Conservation (phyloP, 208 protist genomes). For the Kentomonas sorsogonicus region DNA sequence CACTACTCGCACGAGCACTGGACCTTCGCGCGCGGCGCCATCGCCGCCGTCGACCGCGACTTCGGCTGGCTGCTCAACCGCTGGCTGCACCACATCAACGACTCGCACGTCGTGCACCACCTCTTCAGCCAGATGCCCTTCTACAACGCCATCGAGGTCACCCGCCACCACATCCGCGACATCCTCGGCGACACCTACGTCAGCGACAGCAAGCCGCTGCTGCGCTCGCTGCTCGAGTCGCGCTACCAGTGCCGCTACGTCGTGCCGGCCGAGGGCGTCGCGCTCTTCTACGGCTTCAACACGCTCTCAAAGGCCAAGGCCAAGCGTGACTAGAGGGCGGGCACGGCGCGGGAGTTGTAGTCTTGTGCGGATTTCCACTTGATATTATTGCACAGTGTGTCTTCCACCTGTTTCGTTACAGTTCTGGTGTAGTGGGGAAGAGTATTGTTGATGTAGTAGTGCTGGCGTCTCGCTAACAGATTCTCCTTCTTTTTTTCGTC, state of each 20-base stretch:
- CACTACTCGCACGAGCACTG: slow-evolving; percentile 90
- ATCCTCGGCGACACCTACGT: slow-evolving; percentile 75
- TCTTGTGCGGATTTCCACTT: too few species aligned
- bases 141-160: slow-evolving; percentile 90
- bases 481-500: too few species aligned
- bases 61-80: slow-evolving; percentile 79
- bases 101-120: slow-evolving; percentile 93
- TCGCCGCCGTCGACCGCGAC: slow-evolving; percentile 89
- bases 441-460: too few species aligned
- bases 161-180: slow-evolving; percentile 56
- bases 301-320: too few species aligned
- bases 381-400: too few species aligned
- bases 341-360: too few species aligned
- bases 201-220: slow-evolving; percentile 44
- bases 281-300: slow-evolving; percentile 54
- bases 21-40: slow-evolving; percentile 91
- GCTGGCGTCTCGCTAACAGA: too few species aligned
- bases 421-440: too few species aligned
- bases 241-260: slow-evolving; percentile 74
- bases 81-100: slow-evolving; percentile 91
- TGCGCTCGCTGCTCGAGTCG: slow-evolving; percentile 31
- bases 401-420: too few species aligned
- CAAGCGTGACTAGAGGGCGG: too few species aligned
- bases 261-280: slow-evolving; percentile 66
- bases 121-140: slow-evolving; percentile 92